phyloP scores from a whole-genome alignment of 2,329 filamentous ascomycete species.

The Penicillium sp. region DNA sequence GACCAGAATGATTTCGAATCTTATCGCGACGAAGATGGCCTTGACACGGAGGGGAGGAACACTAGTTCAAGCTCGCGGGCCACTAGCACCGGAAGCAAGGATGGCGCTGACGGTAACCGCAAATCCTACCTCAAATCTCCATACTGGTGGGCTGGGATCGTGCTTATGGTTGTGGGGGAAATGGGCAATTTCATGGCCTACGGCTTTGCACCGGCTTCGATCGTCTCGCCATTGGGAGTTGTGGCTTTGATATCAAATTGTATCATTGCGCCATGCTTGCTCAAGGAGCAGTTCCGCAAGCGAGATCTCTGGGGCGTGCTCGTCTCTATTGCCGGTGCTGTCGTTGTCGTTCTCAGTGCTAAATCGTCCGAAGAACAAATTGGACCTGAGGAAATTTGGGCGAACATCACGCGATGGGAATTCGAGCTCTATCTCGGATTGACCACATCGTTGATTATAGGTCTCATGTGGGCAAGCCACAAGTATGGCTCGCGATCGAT shows the following conservation, averaged over 20 bases:
- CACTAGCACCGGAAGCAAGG: conserved; percentile 40
- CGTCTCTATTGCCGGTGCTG: conserved; percentile 81
- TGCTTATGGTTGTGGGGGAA: conserved; percentile 90
- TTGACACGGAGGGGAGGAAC: conserved; percentile 20
- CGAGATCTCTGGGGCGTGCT: conserved; percentile 87
- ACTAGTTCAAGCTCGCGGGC: conserved; percentile 39
- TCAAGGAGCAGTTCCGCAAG: conserved; percentile 83
- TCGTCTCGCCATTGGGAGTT: conserved; percentile 94
- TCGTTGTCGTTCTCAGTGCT: conserved; percentile 89
- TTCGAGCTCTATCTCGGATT: conserved; percentile 89
- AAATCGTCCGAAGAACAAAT: conserved; percentile 87
- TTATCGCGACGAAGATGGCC: conserved; percentile 38
- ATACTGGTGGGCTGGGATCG: conserved; percentile 94
- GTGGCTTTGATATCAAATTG: conserved; percentile 96
- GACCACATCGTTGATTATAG: conserved; percentile 69
- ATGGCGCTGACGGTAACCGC: conserved; percentile 46
- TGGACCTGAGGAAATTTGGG: conserved; percentile 86
- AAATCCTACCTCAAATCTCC: conserved; percentile 83
- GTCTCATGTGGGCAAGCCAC: conserved; percentile 78
- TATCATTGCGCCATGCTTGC: conserved; percentile 88
- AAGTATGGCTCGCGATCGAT: conserved; percentile 83
- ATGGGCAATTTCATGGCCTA: conserved; percentile 96
- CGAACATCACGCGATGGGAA: conserved; percentile 79
- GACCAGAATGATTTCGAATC: conserved; percentile 18
- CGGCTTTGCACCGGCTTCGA: conserved; percentile 94